phyloP scores from a whole-genome alignment of 2,329 filamentous ascomycete genomes.

The Didymella pinodella region DNA sequence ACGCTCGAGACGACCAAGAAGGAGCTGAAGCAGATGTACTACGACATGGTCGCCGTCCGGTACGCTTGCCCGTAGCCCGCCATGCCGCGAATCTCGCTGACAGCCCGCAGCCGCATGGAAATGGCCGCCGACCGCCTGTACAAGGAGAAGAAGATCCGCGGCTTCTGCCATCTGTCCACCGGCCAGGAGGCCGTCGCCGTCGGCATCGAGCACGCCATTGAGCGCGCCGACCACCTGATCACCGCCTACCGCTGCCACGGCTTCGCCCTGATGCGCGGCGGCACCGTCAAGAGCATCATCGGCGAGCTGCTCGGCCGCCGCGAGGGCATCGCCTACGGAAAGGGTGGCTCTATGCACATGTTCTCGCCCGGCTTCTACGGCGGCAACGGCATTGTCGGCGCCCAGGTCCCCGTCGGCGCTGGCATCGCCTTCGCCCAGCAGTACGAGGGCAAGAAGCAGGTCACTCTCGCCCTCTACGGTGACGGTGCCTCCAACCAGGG shows the following conservation, averaged over 20 bases:
- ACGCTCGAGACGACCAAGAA: conserved; percentile 94
- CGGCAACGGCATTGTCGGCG: conserved; percentile 98
- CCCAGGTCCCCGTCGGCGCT: conserved; percentile 95
- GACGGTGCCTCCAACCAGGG: conserved; percentile 99
- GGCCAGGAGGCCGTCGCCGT: conserved; percentile 97
- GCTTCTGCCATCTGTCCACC: conserved; percentile 98
- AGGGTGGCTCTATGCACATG: conserved; percentile 99
- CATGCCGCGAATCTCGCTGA: conserved; percentile 23
- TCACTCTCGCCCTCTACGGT: conserved; percentile 90
- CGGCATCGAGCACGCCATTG: conserved; percentile 96
- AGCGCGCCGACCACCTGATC: conserved; percentile 90
- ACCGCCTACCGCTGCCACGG: conserved; percentile 99
- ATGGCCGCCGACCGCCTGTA: conserved; percentile 98
- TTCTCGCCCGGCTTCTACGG: conserved; percentile 98
- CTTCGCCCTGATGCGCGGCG: conserved; percentile 96
- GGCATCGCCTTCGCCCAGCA: conserved; percentile 97
- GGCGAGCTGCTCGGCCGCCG: conserved; percentile 94
- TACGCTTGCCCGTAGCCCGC: conserved; percentile 59
- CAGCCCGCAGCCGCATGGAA: conserved; percentile 84
- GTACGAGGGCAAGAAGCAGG: conserved; percentile 87
- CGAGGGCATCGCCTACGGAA: conserved; percentile 97
- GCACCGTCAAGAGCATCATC: conserved; percentile 87
- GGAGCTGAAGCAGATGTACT: conserved; percentile 99
- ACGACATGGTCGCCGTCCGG: conserved; percentile 94
- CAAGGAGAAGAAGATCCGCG: conserved; percentile 99